These are phyloP conservation scores for Cryphonectria japonica DNA, from an alignment of 2,329 filamentous ascomycete genomes.

Conservation along the genomic window DNA sequence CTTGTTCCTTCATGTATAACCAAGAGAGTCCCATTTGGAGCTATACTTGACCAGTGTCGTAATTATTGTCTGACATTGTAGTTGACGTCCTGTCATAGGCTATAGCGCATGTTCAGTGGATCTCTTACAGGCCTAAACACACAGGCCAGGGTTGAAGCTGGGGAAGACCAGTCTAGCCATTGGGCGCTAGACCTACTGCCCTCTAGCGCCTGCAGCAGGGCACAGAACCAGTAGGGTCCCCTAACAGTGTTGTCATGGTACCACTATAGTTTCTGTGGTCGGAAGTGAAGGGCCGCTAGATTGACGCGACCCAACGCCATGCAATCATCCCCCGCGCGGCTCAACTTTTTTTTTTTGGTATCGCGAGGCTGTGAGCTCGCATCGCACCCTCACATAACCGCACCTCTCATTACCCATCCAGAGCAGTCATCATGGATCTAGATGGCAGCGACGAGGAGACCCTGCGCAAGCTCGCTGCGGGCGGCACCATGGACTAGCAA, in stretches of 20 bases:
- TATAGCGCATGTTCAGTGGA: not conserved
- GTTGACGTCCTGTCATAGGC: not conserved
- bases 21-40: not conserved
- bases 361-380: not conserved
- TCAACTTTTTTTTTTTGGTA: not conserved
- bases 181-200: not conserved
- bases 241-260: not conserved
- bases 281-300: not conserved
- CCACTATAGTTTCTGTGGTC: not conserved
- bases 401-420: conserved; percentile 28
- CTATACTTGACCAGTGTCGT: not conserved
- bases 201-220: not conserved
- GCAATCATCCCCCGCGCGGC: conserved; percentile 3
- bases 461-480: conserved; percentile 53
- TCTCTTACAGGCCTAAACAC: too few relatives aligned
- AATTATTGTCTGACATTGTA: not conserved
- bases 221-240: not conserved
- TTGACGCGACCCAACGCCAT: not conserved
- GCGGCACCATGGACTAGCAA: conserved; percentile 60
- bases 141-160: conserved; percentile 2
- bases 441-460: conserved; percentile 58
- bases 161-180: not conserved
- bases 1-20: too few relatives aligned
- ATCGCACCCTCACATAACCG: not conserved
- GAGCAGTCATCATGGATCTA: conserved; percentile 52